phyloP scores from a whole-genome alignment of 2,329 filamentous ascomycete species.

The Neurospora sp. region DNA sequence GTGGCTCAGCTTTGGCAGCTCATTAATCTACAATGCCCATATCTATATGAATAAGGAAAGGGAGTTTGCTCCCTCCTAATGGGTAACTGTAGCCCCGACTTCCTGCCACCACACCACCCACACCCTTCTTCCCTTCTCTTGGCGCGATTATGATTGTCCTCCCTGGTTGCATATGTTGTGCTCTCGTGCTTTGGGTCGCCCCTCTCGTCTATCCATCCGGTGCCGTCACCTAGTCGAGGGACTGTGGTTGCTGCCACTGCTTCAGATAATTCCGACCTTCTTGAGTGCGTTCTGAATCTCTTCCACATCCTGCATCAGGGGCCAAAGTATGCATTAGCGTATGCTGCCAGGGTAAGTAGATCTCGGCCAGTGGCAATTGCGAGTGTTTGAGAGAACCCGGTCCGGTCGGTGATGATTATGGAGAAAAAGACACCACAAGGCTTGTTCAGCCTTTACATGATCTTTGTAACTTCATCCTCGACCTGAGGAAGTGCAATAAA shows the following conservation, averaged over 20 bases:
- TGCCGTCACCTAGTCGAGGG: conserved; percentile 4
- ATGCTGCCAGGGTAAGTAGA: conserved; percentile 5
- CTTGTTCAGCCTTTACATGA: conserved; percentile 53
- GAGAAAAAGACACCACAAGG: conserved; percentile 7
- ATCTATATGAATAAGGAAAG: conserved; percentile 15
- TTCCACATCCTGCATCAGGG: conserved; percentile 23
- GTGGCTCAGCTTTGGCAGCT: conserved; percentile 9
- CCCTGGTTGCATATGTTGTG: conserved; percentile 2
- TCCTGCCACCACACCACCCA: neutral
- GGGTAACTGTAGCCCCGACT: conserved; percentile 20
- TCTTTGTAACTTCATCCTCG: conserved; percentile 82
- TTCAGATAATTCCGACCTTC: conserved; percentile 30
- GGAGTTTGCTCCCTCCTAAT: conserved; percentile 23
- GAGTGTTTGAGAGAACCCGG: conserved; percentile 2
- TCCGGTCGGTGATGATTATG: conserved; percentile 7
- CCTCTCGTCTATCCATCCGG: neutral
- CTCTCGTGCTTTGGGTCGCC: neutral
- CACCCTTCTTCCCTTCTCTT: neutral
- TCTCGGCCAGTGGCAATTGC: conserved; percentile 1
- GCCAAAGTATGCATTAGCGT: conserved; percentile 18
- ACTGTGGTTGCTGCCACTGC: conserved; percentile 5
- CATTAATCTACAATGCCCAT: conserved; percentile 22
- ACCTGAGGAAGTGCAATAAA: conserved; percentile 49
- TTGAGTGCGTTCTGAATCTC: conserved; percentile 28
- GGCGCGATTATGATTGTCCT: neutral